A percentile compares a stretch with the other conserved stretches of the same genome.
These are phyloP conservation scores for Pichia phayaonensis DNA, from an alignment of 805 yeast species.

Conservation along the genomic window DNA sequence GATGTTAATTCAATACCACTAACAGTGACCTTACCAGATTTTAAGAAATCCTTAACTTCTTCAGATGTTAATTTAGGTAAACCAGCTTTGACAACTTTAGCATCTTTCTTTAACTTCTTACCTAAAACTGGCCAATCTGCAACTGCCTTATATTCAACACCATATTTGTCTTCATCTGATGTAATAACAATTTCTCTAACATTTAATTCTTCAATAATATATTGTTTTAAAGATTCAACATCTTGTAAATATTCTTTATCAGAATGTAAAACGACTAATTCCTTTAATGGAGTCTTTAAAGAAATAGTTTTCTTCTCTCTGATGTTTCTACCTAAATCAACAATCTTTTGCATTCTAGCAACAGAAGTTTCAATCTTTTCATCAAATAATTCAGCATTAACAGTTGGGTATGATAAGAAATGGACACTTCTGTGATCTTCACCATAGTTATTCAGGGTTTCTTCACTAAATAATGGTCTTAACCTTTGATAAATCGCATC, in stretches of 20 bases:
- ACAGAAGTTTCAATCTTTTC: slow-evolving; percentile 82
- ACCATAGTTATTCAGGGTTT: slow-evolving; percentile 41
- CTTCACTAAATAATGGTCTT: slow-evolving; percentile 52
- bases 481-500: slow-evolving; percentile 82
- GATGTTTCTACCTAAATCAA: slow-evolving; percentile 91
- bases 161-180: slow-evolving; percentile 82
- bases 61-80: slow-evolving; percentile 74
- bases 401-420: slow-evolving; percentile 85
- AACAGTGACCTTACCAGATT: slow-evolving; percentile 68
- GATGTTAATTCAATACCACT: slow-evolving; percentile 81
- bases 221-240: slow-evolving; percentile 65
- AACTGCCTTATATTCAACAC: slow-evolving; percentile 86
- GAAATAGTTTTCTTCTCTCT: slow-evolving; percentile 95
- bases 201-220: slow-evolving; percentile 86
- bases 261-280: slow-evolving; percentile 77
- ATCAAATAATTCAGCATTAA: slow-evolving; percentile 73
- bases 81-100: slow-evolving; percentile 89
- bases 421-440: slow-evolving; percentile 80
- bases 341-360: slow-evolving; percentile 92
- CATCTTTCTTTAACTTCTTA: slow-evolving; percentile 92
- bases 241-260: slow-evolving; percentile 70
- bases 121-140: slow-evolving; percentile 99
- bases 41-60: slow-evolving; percentile 70
- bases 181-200: slow-evolving; percentile 84
- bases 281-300: slow-evolving; percentile 88